Evolutionary conservation across 495 filamentous ascomycete genomes (phyloP), one percentile per base, ranked within the genome.

Genomic region (Aspergillus egyptiacus): DNA sequence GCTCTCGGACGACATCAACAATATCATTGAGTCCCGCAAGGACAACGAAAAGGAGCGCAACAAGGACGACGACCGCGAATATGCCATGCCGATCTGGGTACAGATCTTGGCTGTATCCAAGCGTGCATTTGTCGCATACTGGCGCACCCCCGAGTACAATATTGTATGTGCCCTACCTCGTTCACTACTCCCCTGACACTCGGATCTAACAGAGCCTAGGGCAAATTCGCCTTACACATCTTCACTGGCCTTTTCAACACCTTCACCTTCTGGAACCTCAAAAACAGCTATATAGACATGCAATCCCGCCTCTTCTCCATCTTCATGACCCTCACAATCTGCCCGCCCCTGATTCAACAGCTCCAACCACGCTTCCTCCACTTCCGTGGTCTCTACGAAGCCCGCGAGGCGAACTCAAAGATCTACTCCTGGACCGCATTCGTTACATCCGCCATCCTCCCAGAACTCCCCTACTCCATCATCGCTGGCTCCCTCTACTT

Each of bases 271-370:
- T 83, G 77, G 65, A 64, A 84, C 45, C 55, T 83, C 2, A 73
- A 77, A 2, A 63, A 76, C 40, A 75, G 73, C 10, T 69, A 71
- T 22, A 74, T 80, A 27, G 83, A 82, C 60, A 80, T 82, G 75
- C 78, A 83, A 54, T 78, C 76, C 7, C 68, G 77, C 18, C 66
- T 88, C 0, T 89, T 88, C 61, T 79, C 82, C 24, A 69, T 86
- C 44, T 89, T 89, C 63, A 82, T 88, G 80, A 77, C 79, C 9
- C 70, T 85, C 11, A 85, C 83, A 15, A 81, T 84, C 41, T 74
- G 70, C 2, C 79, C 78, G 0, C 76, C 78, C 0, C 61, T 87
- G 0, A 80, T 83, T 5, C 79, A 86, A 49, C 84, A 85, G 35
- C 55, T 77, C 2, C 75, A 78, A 53, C 75, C 74, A 5, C 63